phyloP scores from a whole-genome alignment of 257 asterid genomes.

The Mentha longifolia region DNA sequence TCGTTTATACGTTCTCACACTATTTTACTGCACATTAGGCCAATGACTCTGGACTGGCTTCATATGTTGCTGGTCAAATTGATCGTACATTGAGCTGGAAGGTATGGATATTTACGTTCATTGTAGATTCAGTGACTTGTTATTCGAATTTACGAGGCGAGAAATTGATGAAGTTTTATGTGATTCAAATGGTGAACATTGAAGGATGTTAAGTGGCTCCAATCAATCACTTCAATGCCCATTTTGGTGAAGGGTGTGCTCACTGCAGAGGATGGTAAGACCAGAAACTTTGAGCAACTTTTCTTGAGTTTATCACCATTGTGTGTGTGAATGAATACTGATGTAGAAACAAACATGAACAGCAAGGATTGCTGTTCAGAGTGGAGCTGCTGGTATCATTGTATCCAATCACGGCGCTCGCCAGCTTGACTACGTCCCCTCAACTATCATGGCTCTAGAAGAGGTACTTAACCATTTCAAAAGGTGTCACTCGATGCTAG shows the following conservation, averaged over 20 bases:
- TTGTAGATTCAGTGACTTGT: neutral
- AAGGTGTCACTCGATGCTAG: neutral
- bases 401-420: constrained; percentile 98
- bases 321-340: constrained; percentile 9
- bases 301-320: neutral
- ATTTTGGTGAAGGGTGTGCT: constrained; percentile 94
- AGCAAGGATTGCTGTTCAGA: constrained; percentile 87
- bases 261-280: constrained; percentile 92
- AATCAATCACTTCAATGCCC: constrained; percentile 91
- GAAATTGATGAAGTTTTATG: neutral
- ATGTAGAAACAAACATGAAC: constrained; percentile 27
- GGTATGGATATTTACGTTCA: constrained; percentile 40
- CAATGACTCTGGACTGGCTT: constrained; percentile 79
- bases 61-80: constrained; percentile 86
- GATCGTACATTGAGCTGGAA: constrained; percentile 94
- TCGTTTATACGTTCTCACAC: constrained; percentile 4
- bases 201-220: constrained; percentile 96
- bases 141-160: too few species aligned
- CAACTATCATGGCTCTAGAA: constrained; percentile 86
- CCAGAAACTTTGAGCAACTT: neutral
- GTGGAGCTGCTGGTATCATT: constrained; percentile 90
- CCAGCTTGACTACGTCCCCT: constrained; percentile 91
- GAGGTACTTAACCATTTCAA: constrained; percentile 51
- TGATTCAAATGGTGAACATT: constrained; percentile 17
- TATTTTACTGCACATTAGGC: constrained; percentile 47